phyloP scores from a whole-genome alignment of 169 alveolate species.

The Plasmodium vinckei region DNA sequence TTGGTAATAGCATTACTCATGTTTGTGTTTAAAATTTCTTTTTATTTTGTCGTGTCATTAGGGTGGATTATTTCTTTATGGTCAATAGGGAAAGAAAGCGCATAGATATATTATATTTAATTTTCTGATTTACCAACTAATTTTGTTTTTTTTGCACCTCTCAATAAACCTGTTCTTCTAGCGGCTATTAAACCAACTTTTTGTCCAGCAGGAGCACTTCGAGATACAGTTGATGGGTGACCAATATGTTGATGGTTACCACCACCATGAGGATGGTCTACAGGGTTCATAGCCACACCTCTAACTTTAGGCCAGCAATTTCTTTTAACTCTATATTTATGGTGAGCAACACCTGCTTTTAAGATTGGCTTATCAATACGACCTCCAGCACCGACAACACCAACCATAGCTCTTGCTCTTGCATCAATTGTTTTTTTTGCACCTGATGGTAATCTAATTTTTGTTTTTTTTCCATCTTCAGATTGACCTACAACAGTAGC shows the following conservation, averaged over 20 bases:
- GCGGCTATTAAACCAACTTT: slow-evolving; percentile 99
- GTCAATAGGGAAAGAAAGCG: not conserved
- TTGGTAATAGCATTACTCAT: no score
- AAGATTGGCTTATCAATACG: slow-evolving; percentile 99
- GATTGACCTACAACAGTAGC: slow-evolving; percentile 97
- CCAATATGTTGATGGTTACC: slow-evolving; percentile 99
- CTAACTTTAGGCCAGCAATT: slow-evolving; percentile 99
- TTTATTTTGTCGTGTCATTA: no score
- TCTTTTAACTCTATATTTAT: slow-evolving; percentile 98
- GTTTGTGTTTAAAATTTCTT: no score
- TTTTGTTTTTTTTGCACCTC: slow-evolving; percentile 96
- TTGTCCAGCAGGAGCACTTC: slow-evolving; percentile 99
- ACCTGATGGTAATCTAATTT: slow-evolving; percentile 98
- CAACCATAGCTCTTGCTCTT: slow-evolving; percentile 97
- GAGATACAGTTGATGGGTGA: slow-evolving; percentile 98
- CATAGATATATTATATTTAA: not conserved
- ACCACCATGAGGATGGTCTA: slow-evolving; percentile 99
- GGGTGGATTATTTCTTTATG: no score
- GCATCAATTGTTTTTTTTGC: slow-evolving; percentile 95
- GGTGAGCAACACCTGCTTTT: slow-evolving; percentile 99
- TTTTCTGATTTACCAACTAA: slow-evolving; percentile 78
- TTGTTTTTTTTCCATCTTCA: slow-evolving; percentile 97
- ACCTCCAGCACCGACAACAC: slow-evolving; percentile 99
- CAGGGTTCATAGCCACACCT: slow-evolving; percentile 99
- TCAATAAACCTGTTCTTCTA: slow-evolving; percentile 99